Evolutionary conservation across 805 yeast species (phyloP).

Genomic region (Yarrowia osloensis): DNA sequence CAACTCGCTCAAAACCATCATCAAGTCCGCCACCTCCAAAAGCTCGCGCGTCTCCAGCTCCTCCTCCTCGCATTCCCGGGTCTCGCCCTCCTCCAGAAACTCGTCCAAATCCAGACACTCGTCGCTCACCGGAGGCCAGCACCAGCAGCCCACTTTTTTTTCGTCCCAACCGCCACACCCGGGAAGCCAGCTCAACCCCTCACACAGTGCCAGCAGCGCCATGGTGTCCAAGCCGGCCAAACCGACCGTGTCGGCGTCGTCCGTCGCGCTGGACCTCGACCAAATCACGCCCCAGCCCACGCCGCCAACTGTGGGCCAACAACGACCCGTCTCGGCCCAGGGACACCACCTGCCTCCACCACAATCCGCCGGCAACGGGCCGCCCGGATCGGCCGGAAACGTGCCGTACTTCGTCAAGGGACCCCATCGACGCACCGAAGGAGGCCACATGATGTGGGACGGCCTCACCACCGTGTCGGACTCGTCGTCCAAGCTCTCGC

Average conservation of each 20-base stretch:
- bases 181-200: not conserved
- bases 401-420: slow-evolving; percentile 13
- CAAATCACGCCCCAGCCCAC: no score
- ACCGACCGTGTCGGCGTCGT: not conserved
- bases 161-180: not conserved
- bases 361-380: no score
- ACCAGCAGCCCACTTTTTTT: not conserved
- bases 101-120: not conserved
- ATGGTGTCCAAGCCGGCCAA: no score
- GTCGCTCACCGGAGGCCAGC: not conserved
- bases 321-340: no score
- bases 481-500: slow-evolving; percentile 15
- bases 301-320: no score
- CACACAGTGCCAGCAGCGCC: not conserved
- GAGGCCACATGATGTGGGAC: slow-evolving; percentile 31
- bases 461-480: slow-evolving; percentile 13
- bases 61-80: not conserved
- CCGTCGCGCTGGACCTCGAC: not conserved
- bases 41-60: not conserved
- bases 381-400: no score
- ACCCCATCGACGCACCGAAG: slow-evolving; percentile 15
- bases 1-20: not conserved
- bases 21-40: not conserved
- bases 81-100: not conserved
- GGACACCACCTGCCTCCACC: no score